Evolutionary conservation across 176 grass and related monocot genomes (phyloP), one percentile per base, ranked within the genome.

Genomic region (Aegilops longissima): DNA sequence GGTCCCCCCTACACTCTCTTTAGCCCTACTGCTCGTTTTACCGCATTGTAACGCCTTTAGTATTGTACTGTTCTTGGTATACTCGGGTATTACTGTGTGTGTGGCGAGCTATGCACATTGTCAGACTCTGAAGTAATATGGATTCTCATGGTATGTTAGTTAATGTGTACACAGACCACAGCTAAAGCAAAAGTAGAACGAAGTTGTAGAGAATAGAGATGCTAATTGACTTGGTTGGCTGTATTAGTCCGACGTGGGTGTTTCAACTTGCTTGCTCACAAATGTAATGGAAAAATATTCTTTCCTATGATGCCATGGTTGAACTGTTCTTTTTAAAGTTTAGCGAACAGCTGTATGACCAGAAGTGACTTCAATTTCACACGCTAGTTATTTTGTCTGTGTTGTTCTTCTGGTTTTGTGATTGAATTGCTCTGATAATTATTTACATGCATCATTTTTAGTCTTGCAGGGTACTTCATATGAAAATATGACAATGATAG

Each of bases 401-500:
- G 49, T 77, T 71, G 49, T 77, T 87, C 31, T 83, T 91, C 79
- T 79, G 87, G 9, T 87, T 29, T 80, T 91, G 34, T 84, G 44
- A 35, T 88, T 91, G 38, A 35, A 69, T 17, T 39, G 3, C 66
- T 56, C 36, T 23, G 9, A 25, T 81, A 84, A 36, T 87, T 86
- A 75, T 86, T 62, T 92, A 89, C 59, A 33, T 84, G 13, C 40
- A 45, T 49, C 12, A 0, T 27, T 82, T 87, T 86, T 70, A 84
- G 8, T 65, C 35, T 86, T 94, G 51, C 97, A 99, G 97, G 97
- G 94, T 81, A 96, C 83, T 80, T 86, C 94, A 20, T 94, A 99
- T 78, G 97, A 93, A 59, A 99, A 99, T 88, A 99, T 99, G 97
- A 99, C 92, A 8, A 58, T 91, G 33, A 96, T 96, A 90, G 90